Evolutionary conservation across 192 early-diverging fungal genomes (phyloP).

Genomic region (Kappamyces sp.): DNA sequence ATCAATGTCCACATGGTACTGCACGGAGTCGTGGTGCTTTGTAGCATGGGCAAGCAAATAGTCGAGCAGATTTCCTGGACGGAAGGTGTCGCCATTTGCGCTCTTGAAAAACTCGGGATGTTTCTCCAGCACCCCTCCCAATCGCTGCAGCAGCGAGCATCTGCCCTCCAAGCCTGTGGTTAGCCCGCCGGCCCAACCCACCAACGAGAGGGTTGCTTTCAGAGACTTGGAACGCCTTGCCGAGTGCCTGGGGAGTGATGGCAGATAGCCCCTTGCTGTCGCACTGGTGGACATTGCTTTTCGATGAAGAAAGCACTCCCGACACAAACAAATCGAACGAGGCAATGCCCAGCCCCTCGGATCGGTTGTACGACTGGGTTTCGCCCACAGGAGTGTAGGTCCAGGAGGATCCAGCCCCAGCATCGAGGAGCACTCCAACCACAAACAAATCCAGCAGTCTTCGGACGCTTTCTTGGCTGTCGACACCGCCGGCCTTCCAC

Average conservation of each 20-base stretch:
- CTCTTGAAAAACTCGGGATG: conserved; percentile 55
- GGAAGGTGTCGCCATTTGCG: conserved; percentile 22
- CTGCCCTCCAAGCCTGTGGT: conserved; percentile 61
- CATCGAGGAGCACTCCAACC: conserved; percentile 86
- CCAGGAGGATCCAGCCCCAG: conserved; percentile 84
- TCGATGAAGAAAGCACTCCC: conserved; percentile 67
- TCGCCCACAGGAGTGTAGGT: conserved; percentile 44
- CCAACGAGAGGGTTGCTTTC: conserved; percentile 75
- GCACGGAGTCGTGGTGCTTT: conserved; percentile 12
- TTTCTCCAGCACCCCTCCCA: conserved; percentile 51
- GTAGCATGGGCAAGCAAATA: conserved; percentile 63
- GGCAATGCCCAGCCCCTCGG: conserved; percentile 84
- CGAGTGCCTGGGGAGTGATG: conserved; percentile 46
- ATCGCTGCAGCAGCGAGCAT: conserved; percentile 54
- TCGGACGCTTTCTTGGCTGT: conserved; percentile 36
- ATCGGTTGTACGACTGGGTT: conserved; percentile 48
- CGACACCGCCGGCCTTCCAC: conserved; percentile 41
- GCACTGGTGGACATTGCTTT: conserved; percentile 52
- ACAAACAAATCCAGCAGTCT: conserved; percentile 79
- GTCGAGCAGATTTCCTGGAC: conserved; percentile 83
- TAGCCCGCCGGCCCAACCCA: conserved; percentile 66
- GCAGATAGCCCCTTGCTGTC: conserved; percentile 57
- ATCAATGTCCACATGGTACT: conserved; percentile 46
- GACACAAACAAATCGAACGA: conserved; percentile 67
- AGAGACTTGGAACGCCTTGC: conserved; percentile 72